Conservation (phyloP, 345 rosid genomes). For the Eucalyptus regnans region DNA sequence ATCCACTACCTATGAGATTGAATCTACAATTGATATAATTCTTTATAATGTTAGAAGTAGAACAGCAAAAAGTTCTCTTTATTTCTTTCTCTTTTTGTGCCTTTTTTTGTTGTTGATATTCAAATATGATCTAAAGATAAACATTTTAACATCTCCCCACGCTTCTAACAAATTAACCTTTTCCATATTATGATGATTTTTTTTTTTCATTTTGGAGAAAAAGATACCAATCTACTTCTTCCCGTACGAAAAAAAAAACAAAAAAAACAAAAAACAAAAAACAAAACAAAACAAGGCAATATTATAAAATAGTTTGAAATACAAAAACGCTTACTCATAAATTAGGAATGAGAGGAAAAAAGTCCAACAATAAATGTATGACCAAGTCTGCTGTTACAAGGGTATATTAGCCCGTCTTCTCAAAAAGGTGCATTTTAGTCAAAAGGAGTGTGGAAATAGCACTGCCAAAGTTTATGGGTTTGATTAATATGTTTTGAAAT, state of each 20-base stretch:
- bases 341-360: background rate
- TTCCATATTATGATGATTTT: background rate
- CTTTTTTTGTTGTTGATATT: too few species aligned
- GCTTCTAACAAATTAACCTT: background rate
- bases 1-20: background rate
- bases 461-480: too few species aligned
- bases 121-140: background rate
- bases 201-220: background rate
- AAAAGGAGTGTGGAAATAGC: too few species aligned
- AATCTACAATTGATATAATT: background rate
- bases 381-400: too few species aligned
- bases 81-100: too few species aligned
- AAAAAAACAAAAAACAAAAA: too few species aligned
- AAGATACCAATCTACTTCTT: background rate
- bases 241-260: rapidly evolving
- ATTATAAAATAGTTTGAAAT: background rate
- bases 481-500: too few species aligned
- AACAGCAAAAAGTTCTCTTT: background rate
- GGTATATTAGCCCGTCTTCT: too few species aligned
- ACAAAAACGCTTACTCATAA: background rate
- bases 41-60: background rate
- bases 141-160: background rate
- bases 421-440: too few species aligned
- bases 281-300: background rate
- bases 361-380: too few species aligned